Evolutionary conservation across 257 asterid species (phyloP), one percentile per base, ranked within the genome.

Genomic region (Lycium barbarum): DNA sequence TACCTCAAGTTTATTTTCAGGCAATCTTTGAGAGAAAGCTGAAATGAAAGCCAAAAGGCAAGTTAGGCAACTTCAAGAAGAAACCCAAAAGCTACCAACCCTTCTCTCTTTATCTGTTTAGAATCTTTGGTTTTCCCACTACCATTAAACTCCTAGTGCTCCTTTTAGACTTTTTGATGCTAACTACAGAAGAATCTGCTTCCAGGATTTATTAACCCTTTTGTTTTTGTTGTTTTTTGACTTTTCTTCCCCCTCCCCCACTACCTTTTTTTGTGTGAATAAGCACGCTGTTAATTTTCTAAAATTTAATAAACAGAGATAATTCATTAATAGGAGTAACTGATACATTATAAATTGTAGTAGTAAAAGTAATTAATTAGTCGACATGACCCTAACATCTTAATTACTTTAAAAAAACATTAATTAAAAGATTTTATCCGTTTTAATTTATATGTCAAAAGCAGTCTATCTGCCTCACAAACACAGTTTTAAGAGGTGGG

Each of bases 11-110:
- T 68, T 58, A 86, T 22, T 86, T 87, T n/a, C 86, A 90, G 85
- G 55, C 1, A 40, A 40, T 90, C 86, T 86, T 81, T 61, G 6
- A 40, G 45, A 85, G 88, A 88, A 94, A 94, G 95, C 98, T 88
- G 94, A 84, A 89, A 76, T 2, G 72, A 83, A 83, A 55, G 20
- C 40, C 86, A 55, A 40, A 88, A 87, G 6, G 45, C 6, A 6
- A 40, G 6, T 4, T 40, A 88, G 85, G 36, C 86, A 54, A 81
- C 83, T 74, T 45, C 82, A 22, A 15, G 62, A 57, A 57, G 62
- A 57, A 15, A 40, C 45, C 45, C 45, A 10, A 10, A 51, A 51
- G 55, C 12, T 8, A 8, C 26, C 65, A 17, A 17, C 26, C n/a
- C 22, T 54, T 84, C 59, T 45, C 59, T 62, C 74, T 80, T 61